Conservation (phyloP, 768 basidiomycete genomes). For the Boletus rufocinnamomeus region DNA sequence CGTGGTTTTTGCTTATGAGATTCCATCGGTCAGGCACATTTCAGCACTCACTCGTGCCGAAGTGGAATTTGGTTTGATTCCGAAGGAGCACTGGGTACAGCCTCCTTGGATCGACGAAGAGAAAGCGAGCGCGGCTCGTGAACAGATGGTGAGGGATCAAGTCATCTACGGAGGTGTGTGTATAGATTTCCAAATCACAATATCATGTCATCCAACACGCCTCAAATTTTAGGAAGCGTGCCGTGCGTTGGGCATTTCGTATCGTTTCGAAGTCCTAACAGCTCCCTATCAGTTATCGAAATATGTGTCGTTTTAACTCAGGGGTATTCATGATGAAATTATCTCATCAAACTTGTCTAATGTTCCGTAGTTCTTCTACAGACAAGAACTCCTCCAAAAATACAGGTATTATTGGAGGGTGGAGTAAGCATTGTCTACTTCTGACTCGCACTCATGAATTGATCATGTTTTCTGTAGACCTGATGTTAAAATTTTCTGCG, state of each 20-base stretch:
- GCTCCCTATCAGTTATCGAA: conserved; percentile 63
- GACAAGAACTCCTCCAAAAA: conserved; percentile 70
- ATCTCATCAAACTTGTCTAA: conserved; percentile 1
- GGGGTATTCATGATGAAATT: conserved; percentile 49
- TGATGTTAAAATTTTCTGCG: conserved; percentile 78
- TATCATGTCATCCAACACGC: conserved; percentile 8
- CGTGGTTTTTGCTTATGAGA: conserved; percentile 9
- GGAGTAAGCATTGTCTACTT: conserved; percentile 58
- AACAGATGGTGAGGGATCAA: conserved; percentile 61
- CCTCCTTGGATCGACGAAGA: conserved; percentile 77
- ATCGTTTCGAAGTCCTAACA: conserved; percentile 8
- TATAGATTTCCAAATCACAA: neutral
- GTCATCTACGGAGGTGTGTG: conserved; percentile 66
- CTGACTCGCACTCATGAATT: conserved; percentile 8
- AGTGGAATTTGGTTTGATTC: conserved; percentile 64
- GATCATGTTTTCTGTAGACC: conserved; percentile 47
- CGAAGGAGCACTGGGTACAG: conserved; percentile 71
- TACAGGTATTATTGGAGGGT: conserved; percentile 92
- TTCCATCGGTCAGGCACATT: conserved; percentile 30
- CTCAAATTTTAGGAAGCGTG: conserved; percentile 56
- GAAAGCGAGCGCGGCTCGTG: conserved; percentile 55
- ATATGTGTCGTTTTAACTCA: conserved; percentile 96
- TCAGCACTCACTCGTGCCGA: conserved; percentile 31
- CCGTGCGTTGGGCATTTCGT: conserved; percentile 48
- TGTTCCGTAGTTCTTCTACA: conserved; percentile 70